Conservation (phyloP, 139 green algal species). For the Edaphochlamys debaryana region DNA sequence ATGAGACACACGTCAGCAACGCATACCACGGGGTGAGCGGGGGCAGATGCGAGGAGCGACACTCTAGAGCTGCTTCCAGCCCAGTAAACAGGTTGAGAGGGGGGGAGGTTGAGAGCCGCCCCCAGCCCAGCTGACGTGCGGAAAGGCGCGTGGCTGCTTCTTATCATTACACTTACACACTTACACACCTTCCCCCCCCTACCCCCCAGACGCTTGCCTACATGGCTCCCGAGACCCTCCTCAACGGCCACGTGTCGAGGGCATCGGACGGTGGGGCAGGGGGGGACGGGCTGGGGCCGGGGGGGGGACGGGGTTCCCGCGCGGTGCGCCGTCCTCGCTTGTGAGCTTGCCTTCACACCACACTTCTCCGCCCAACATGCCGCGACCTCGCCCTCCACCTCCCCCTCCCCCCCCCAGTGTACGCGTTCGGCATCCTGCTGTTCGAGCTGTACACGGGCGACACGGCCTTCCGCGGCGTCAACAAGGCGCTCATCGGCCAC, state of each 20-base stretch:
- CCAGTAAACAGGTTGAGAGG: no score
- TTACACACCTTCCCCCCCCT: neutral
- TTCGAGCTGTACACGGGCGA: constrained; percentile 33
- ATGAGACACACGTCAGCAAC: constrained; percentile 55
- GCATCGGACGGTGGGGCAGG: constrained; percentile 9
- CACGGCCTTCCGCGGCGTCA: neutral
- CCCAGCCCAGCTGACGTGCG: no score
- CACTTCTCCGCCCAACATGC: no score
- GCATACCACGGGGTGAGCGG: constrained; percentile 37
- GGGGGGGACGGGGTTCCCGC: no score
- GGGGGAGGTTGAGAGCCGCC: no score
- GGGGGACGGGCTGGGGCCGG: no score
- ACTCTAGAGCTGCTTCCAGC: neutral
- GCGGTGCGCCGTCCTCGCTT: no score
- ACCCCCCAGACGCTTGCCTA: constrained; percentile 21
- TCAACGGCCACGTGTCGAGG: constrained; percentile 29
- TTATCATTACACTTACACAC: no score
- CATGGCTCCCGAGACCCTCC: constrained; percentile 35
- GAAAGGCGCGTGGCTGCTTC: no score
- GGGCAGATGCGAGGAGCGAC: neutral
- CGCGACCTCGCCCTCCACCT: no score
- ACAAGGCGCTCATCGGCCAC: constrained; percentile 23
- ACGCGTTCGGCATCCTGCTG: constrained; percentile 27
- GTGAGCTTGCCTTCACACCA: no score
- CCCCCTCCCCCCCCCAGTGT: no score